Evolutionary conservation across 2,329 filamentous ascomycete species (phyloP).

Genomic region (Nigrograna mackinnonii): DNA sequence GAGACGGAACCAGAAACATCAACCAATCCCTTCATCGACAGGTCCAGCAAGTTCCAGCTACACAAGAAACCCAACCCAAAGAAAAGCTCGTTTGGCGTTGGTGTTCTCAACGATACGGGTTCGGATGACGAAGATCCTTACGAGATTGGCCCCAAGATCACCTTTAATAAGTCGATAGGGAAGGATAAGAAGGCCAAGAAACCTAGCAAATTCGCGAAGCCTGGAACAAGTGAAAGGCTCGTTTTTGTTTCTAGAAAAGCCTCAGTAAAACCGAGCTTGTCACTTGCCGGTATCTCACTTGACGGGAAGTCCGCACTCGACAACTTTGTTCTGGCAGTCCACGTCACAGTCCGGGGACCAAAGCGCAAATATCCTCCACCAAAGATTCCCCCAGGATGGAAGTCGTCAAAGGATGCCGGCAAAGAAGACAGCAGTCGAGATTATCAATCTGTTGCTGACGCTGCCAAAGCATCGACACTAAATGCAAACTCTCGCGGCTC

Average conservation of each 20-base stretch:
- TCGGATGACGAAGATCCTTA: slow-evolving; percentile 97
- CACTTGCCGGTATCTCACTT: slow-evolving; percentile 66
- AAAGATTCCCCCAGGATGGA: slow-evolving; percentile 74
- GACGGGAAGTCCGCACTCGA: slow-evolving; percentile 80
- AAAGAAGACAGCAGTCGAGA: slow-evolving; percentile 34
- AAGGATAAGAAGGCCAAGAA: slow-evolving; percentile 76
- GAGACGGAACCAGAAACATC: slow-evolving; percentile 17
- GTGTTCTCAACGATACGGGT: slow-evolving; percentile 87
- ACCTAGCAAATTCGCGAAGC: slow-evolving; percentile 60
- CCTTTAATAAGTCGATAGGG: slow-evolving; percentile 80
- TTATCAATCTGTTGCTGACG: slow-evolving; percentile 71
- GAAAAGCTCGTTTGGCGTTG: slow-evolving; percentile 81
- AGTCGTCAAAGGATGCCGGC: slow-evolving; percentile 52
- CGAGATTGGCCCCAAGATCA: slow-evolving; percentile 86
- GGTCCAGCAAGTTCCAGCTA: slow-evolving; percentile 14
- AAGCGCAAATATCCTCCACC: slow-evolving; percentile 64
- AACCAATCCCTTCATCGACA: slow-evolving; percentile 27
- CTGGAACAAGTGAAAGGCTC: slow-evolving; percentile 67
- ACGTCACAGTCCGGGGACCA: slow-evolving; percentile 44
- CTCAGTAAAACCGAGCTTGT: slow-evolving; percentile 50
- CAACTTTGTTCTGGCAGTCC: slow-evolving; percentile 73
- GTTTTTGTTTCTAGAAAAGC: slow-evolving; percentile 75
- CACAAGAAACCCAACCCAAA: slow-evolving; percentile 51
- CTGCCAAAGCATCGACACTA: slow-evolving; percentile 74
- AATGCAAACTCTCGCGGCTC: slow-evolving; percentile 77